Evolutionary conservation across 2,329 filamentous ascomycete species (phyloP), one percentile per base, ranked within the genome.

Genomic region (Aureobasidium sp.): DNA sequence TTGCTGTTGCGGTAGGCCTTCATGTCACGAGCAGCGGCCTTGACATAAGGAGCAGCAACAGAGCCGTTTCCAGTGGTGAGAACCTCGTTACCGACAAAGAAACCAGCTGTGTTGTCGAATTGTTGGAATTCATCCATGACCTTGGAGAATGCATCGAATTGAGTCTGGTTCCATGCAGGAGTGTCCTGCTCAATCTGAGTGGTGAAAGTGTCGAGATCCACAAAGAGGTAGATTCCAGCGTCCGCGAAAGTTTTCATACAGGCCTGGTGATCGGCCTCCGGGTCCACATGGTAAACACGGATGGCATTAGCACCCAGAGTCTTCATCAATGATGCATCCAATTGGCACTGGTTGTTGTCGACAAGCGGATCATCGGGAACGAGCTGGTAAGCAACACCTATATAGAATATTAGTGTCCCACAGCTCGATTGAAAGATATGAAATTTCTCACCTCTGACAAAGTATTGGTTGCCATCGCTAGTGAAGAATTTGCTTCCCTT

Each of bases 81-180:
- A 47, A 94, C 88, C 73, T 96, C 91, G 70, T 96, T 96, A 66
- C 91, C 92, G 63, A 96, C 82, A 69, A 95, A 93, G 73, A 94
- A 89, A 49, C 89, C 91, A 11, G 91, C 84, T 1, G 89, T 81
- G 72, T 96, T 96, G 74, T 91, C 83, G 72, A 88, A 96, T 53
- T 81, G 75, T 48, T 88, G 83, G 74, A 94, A 93, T 37, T 84
- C 81, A 70, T 95, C 90, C 78, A 94, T 84, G 66, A 92, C 89
- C 57, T 81, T 80, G 49, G 82, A 77, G 74, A 89, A 94, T 34
- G 80, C 80, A 61, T 86, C 78, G 67, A 85, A 83, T 76, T 94
- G 88, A 8, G 83, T 84, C 67, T 85, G 70, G 68, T 87, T 92
- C 90, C 91, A 96, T 63, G 80, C 80, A 5, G 87, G 86, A 13